phyloP scores from a whole-genome alignment of 2,329 filamentous ascomycete genomes.

The Elsinoe australis region DNA sequence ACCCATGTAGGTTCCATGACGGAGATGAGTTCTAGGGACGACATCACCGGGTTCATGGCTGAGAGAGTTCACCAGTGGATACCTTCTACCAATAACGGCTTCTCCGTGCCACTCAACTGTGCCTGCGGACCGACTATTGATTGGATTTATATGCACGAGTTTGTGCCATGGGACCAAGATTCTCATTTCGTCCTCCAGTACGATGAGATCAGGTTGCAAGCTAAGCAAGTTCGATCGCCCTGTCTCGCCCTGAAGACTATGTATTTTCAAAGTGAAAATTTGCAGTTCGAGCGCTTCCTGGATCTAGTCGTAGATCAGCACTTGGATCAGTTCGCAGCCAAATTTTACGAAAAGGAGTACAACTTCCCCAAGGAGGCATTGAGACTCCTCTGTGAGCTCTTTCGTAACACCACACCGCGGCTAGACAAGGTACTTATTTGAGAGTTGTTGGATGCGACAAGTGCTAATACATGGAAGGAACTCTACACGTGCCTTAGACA shows the following conservation, averaged over 20 bases:
- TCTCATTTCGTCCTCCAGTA: constrained; percentile 32
- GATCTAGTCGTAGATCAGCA: constrained; percentile 36
- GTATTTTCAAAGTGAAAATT: constrained; percentile 37
- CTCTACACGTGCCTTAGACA: constrained; percentile 35
- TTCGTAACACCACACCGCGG: too few species aligned
- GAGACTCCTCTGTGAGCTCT: constrained; percentile 33
- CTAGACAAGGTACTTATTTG: too few species aligned
- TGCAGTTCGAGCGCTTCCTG: constrained; percentile 40
- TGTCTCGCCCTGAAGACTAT: constrained; percentile 41
- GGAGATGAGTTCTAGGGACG: background rate
- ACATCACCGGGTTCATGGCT: background rate
- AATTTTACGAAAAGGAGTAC: constrained; percentile 40
- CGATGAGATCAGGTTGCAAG: constrained; percentile 21
- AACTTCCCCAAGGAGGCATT: constrained; percentile 35
- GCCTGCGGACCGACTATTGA: constrained; percentile 38
- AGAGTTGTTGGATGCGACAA: too few species aligned
- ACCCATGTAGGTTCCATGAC: background rate
- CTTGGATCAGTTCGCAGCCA: constrained; percentile 36
- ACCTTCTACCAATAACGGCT: background rate
- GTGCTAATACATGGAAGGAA: too few species aligned
- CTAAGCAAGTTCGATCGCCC: constrained; percentile 36
- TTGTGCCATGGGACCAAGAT: constrained; percentile 35
- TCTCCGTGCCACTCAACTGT: background rate
- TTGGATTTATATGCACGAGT: constrained; percentile 41
- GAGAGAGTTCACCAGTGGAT: background rate